Evolutionary conservation across 345 rosid genomes (phyloP).

Genomic region (Carallia pectinifolia): DNA sequence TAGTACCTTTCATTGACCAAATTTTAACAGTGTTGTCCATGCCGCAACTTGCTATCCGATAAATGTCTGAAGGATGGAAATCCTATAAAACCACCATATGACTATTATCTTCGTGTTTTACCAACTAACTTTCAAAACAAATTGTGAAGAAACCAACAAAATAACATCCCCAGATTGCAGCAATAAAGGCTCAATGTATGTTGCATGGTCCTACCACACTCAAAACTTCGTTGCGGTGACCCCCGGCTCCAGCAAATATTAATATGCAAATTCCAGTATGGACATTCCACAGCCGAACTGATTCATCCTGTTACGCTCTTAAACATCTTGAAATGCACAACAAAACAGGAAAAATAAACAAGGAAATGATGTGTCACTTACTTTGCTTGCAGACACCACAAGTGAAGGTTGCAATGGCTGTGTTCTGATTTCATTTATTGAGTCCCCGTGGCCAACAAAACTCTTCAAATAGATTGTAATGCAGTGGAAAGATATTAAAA

Average conservation of each 20-base stretch:
- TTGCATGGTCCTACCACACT: conserved; percentile 65
- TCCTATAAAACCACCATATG: conserved; percentile 47
- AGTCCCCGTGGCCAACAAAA: conserved; percentile 97
- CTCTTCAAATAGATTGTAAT: conserved; percentile 48
- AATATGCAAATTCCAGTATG: conserved; percentile 93
- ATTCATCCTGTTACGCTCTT: conserved; percentile 69
- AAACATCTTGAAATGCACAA: conserved; percentile 16
- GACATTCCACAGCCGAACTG: conserved; percentile 93
- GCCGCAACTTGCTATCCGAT: conserved; percentile 89
- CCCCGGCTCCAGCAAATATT: conserved; percentile 97
- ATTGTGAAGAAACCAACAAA: neutral
- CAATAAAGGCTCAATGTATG: neutral
- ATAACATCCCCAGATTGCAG: neutral
- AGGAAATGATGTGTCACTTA: conserved; percentile 22
- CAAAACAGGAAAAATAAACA: conserved; percentile 11
- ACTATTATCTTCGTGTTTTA: conserved; percentile 6
- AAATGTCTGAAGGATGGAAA: conserved; percentile 87
- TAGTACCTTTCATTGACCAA: conserved; percentile 96
- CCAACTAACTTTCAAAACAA: neutral
- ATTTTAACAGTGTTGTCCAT: conserved; percentile 93
- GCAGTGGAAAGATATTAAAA: neutral
- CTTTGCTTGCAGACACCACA: conserved; percentile 93
- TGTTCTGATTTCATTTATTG: conserved; percentile 92
- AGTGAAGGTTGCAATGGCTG: conserved; percentile 89
- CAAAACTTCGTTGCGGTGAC: conserved; percentile 95